Percentiles rank a stretch among this genome's conserved stretches.
phyloP scores from a whole-genome alignment of 495 filamentous ascomycete genomes.

The Annulohypoxylon moriforme region DNA sequence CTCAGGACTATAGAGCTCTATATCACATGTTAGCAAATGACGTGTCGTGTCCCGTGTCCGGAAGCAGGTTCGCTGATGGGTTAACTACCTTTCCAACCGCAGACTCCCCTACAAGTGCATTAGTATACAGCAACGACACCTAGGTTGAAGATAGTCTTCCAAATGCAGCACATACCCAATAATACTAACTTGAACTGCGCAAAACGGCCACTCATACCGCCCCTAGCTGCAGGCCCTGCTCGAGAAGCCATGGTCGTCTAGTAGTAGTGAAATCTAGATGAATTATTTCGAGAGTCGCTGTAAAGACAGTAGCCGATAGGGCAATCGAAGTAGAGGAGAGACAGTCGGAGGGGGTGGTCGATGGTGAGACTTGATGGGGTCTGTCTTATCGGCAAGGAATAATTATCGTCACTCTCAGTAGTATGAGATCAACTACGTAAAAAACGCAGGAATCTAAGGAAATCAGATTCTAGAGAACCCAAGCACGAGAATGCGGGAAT shows the following conservation, averaged over 20 bases:
- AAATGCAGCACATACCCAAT: constrained; percentile 71
- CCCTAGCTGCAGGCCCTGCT: constrained; percentile 75
- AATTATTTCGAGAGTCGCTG: constrained; percentile 73
- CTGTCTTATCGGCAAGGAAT: constrained; percentile 42
- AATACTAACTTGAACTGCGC: constrained; percentile 99
- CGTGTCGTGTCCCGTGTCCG: neutral
- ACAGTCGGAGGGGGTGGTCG: constrained; percentile 26
- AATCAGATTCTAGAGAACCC: constrained; percentile 3
- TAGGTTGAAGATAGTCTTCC: constrained; percentile 41
- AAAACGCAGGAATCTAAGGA: constrained; percentile 3
- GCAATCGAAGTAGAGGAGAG: constrained; percentile 26
- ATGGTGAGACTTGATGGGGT: constrained; percentile 33
- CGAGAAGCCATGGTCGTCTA: constrained; percentile 77
- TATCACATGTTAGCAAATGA: constrained; percentile 53
- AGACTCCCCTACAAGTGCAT: constrained; percentile 80
- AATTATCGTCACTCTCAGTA: constrained; percentile 27
- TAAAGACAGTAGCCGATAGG: constrained; percentile 30
- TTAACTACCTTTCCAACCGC: constrained; percentile 90
- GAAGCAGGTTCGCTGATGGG: neutral
- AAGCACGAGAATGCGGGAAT: neutral
- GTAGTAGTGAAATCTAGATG: neutral
- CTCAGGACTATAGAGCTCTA: constrained; percentile 96
- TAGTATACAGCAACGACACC: constrained; percentile 42
- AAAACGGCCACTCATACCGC: constrained; percentile 79
- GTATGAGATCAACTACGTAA: constrained; percentile 14